Base-by-base conservation (phyloP, 495 filamentous ascomycete genomes). In the Lindgomyces ingoldianus region DNA sequence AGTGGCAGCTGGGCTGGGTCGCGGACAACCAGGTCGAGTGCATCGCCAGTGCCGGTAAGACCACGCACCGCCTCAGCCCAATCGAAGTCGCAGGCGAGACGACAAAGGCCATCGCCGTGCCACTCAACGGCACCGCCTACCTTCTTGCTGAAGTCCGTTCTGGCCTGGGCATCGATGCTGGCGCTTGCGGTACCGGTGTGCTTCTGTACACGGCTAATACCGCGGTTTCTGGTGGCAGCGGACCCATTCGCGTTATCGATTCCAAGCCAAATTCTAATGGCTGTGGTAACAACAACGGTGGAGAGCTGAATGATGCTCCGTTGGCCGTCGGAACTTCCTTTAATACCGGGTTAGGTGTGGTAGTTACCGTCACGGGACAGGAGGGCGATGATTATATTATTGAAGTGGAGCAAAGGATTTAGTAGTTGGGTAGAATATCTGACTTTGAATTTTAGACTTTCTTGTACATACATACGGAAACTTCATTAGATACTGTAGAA, bases 101-200 rank as follows among this genome's bases (percentile, higher is more conserved):
- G 11, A 26, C 33, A 1, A 64, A 64, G 29, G 41, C 27, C 1
- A 50, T 64, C 42, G 60, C 60, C 19, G 29, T 64, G 14, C 60
- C 60, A 0, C 2, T 64, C 60, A 57, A 25, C n/a, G 22, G 2
- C 3, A 64, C 60, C 0, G 24, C 2, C 16, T 64, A 57, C 19
- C 26, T 64, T n/a, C 16, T 64, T 4, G 60, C 52, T 42, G 60
- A 64, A 41, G 60, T 64, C 18, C 60, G 60, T 1, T 64, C 60
- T 1, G 48, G 39, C 19, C 16, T 36, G 26, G 60, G 60, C 18
- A 42, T 56, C 19, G 22, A 64, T 36, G 19, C 1, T 0, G 60
- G 33, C 8, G 60, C 60, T 4, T 64, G 60, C 25, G 60, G 52
- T 48, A 42, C 30, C 2, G 60, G 60, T 57, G 41, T 64, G 39